Base-by-base conservation (phyloP, 495 filamentous ascomycete genomes). In the Talaromyces nanjingensis region DNA sequence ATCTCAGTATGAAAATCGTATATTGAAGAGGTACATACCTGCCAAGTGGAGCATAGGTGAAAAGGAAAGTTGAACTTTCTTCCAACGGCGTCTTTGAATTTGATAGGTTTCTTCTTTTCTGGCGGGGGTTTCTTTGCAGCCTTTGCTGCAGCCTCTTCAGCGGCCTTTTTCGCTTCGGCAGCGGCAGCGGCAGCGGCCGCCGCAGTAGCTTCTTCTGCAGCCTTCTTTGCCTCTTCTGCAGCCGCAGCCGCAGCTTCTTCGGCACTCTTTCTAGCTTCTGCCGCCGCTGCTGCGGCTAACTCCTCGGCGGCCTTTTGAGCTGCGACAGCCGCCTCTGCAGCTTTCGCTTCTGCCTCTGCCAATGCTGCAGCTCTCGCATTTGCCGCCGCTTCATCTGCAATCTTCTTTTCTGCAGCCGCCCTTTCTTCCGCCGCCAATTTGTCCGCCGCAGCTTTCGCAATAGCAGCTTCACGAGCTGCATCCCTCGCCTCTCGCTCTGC, bases 61-160 rank as follows among this genome's bases (percentile, higher is more conserved):
- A 85, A 93, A 3, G 91, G 91, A 66, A 96, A 93, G 73, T 84
- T 91, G 69, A 93, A 96, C 72, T 92, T 93, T 57, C 91, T 82
- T 29, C 90, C 89, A 27, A 96, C 86, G 16, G 91, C 91, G 71
- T 96, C 91, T 72, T 92, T 92, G 76, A 96, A 93, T 69, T 90
- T 89, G 74, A 96, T 86, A 5, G 85, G 84, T 64, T 81, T 81
- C 65, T 86, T 84, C 67, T 84, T 84, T 54, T 84, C 80, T 4
- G 75, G 70, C 16, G 74, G 68, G 34, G 71, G 69, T 24, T 64
- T 70, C 33, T 67, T 62, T 18, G 68, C 69, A 29, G 71, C 68
- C 24, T 58, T 64, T 55, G 69, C 74, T 52, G 69, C 74, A 5
- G 72, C 75, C 61, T 79, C 75, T 59, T 76, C 66, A 33, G 69